Base-by-base conservation (phyloP, 1,284 basidiomycete species). In the Omphalotus olearius region DNA sequence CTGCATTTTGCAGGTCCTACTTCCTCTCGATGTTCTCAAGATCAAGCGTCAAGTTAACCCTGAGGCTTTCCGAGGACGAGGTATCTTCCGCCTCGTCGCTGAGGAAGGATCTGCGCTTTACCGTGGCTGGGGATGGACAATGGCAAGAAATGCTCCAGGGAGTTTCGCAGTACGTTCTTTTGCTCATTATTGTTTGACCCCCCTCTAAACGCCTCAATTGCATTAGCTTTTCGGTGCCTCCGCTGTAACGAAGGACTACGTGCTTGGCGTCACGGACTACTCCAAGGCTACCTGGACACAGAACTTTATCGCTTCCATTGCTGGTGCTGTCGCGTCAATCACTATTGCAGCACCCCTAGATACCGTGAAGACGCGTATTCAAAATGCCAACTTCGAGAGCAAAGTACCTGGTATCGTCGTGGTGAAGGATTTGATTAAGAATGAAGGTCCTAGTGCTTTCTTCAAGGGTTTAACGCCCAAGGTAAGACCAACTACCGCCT, bases 41-140 rank as follows among this genome's bases (percentile, higher is more conserved):
- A 99, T 99, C 72, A 98, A 98, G 76, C 87, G 95, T 58, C 94
- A 98, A 74, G 93, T 95, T 57, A 97, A 97, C 72, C 94, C 93
- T 3, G 93, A 96, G 62, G 93, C 94, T 1, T 93, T 97, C 81
- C 88, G 91, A 49, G 92, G 92, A 41, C 88, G 96, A 36, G 94
- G 95, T 36, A 80, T 97, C 61, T 59, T 97, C 53, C 86, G 88
- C 50, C 94, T 99, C 59, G 83, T 99, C 66, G 73, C 86, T 59
- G 95, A 99, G 61, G 97, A 99, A 66, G 93, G 95, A 53, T 86
- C 82, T 10, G 82, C 88, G 2, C 81, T 99, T 36, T 99, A 99
- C 73, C 85, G 94, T 59, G 96, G 96, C 37, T 98, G 94, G 91
- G 96, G 95, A 51, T 98, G 96, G 96, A 99, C 96, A 35, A 91